These are phyloP conservation scores for Lagenidium giganteum DNA, from an alignment of 352 stramenopile genomes.

Conservation along the genomic window DNA sequence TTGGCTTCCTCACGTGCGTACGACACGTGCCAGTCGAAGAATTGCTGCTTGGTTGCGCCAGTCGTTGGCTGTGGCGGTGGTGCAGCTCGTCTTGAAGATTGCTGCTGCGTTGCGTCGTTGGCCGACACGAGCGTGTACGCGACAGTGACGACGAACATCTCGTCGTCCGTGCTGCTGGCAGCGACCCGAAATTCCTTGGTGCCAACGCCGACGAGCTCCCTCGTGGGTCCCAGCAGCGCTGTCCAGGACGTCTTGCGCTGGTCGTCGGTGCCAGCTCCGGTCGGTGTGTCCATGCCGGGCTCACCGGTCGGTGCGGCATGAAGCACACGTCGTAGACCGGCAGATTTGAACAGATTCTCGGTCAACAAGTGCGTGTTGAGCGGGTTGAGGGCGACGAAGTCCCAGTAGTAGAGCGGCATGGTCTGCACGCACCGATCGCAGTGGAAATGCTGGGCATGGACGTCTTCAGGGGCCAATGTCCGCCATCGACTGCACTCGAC, in stretches of 20 bases:
- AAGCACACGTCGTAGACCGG: constrained; percentile 25
- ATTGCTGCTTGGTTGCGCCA: constrained; percentile 6
- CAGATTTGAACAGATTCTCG: constrained; percentile 38
- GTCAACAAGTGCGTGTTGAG: constrained; percentile 34
- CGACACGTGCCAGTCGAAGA: constrained; percentile 28
- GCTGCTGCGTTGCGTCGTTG: constrained; percentile 31
- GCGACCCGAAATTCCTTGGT: constrained; percentile 38
- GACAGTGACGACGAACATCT: constrained; percentile 45
- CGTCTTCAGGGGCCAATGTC: constrained; percentile 21
- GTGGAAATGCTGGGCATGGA: constrained; percentile 27
- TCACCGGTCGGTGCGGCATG: too few relatives aligned
- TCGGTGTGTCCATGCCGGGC: neutral
- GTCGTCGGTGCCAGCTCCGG: neutral
- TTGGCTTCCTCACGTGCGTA: constrained; percentile 28
- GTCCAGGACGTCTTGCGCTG: too few relatives aligned
- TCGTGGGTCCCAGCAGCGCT: constrained; percentile 34
- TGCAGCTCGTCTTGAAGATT: neutral
- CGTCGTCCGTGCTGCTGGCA: constrained; percentile 37
- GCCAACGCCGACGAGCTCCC: constrained; percentile 40
- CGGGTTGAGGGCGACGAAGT: constrained; percentile 53
- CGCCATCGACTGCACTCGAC: constrained; percentile 64
- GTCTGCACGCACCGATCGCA: constrained; percentile 36
- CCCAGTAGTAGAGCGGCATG: constrained; percentile 42
- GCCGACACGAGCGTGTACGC: constrained; percentile 15
- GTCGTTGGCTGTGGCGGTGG: neutral